These are phyloP conservation scores for Backusella westeae DNA, from an alignment of 192 early-diverging fungal genomes.

Conservation along the genomic window DNA sequence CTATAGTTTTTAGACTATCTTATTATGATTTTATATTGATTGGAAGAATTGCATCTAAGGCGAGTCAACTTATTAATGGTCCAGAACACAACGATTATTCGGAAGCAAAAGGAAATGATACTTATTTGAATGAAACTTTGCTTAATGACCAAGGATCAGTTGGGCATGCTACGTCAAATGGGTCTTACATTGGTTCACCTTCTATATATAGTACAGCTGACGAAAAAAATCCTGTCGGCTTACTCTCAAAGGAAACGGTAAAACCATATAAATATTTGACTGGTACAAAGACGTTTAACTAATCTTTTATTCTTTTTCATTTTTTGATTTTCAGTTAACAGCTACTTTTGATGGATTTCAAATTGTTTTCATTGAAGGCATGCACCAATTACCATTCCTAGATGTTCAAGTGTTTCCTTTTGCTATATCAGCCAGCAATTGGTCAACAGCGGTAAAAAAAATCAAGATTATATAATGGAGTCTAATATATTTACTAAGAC, in stretches of 20 bases:
- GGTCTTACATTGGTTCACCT: neutral
- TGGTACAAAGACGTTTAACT: neutral
- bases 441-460: slow-evolving; percentile 51
- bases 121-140: neutral
- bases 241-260: slow-evolving; percentile 33
- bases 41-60: slow-evolving; percentile 59
- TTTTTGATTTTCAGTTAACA: slow-evolving; percentile 12
- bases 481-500: neutral
- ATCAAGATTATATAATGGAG: neutral
- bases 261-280: neutral
- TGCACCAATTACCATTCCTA: slow-evolving; percentile 78
- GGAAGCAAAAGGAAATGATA: neutral
- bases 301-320: neutral
- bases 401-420: slow-evolving; percentile 68
- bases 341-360: slow-evolving; percentile 50
- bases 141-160: neutral
- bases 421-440: slow-evolving; percentile 66
- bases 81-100: neutral
- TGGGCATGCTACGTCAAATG: neutral
- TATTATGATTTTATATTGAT: slow-evolving; percentile 70
- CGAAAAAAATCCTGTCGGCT: slow-evolving; percentile 17
- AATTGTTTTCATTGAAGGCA: slow-evolving; percentile 78
- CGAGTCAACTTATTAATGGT: slow-evolving; percentile 37
- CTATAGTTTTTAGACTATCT: slow-evolving; percentile 65
- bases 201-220: neutral